Evolutionary conservation across 129 eudicot genomes (phyloP).

Genomic region (Flaveria brownii): DNA sequence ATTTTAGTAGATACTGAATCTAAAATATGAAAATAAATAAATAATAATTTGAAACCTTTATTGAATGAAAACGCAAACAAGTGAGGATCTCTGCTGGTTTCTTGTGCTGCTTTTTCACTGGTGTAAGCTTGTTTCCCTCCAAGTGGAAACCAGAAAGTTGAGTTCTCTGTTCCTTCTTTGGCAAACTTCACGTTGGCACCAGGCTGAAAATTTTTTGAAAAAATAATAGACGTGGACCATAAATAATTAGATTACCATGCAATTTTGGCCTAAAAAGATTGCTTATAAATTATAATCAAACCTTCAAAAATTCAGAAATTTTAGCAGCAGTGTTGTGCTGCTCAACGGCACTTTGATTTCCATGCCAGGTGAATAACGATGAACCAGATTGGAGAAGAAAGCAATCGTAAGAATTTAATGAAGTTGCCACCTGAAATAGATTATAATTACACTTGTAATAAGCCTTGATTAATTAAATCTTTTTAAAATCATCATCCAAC

Average conservation of each 20-base stretch:
- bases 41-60: slow-evolving; percentile 47
- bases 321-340: slow-evolving; percentile 84
- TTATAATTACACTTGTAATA: slow-evolving; percentile 8
- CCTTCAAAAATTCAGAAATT: slow-evolving; percentile 94
- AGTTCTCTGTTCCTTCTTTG: slow-evolving; percentile 99
- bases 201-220: slow-evolving; percentile 51
- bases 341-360: slow-evolving; percentile 77
- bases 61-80: slow-evolving; percentile 63
- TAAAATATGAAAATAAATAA: background rate
- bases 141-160: slow-evolving; percentile 88
- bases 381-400: slow-evolving; percentile 94
- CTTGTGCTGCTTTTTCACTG: slow-evolving; percentile 65
- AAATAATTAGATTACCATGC: background rate
- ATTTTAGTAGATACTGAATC: background rate
- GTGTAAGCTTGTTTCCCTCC: slow-evolving; percentile 95
- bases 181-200: slow-evolving; percentile 73
- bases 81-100: slow-evolving; percentile 86
- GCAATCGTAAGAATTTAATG: slow-evolving; percentile 79
- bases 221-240: background rate
- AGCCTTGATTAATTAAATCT: slow-evolving; percentile 3
- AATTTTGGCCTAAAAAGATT: slow-evolving; percentile 1
- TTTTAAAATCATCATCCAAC: background rate
- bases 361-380: slow-evolving; percentile 86
- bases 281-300: slow-evolving; percentile 18
- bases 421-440: slow-evolving; percentile 68